These are phyloP conservation scores for Apophysomyces elegans DNA, from an alignment of 371 early-diverging fungal species.

Conservation along the genomic window DNA sequence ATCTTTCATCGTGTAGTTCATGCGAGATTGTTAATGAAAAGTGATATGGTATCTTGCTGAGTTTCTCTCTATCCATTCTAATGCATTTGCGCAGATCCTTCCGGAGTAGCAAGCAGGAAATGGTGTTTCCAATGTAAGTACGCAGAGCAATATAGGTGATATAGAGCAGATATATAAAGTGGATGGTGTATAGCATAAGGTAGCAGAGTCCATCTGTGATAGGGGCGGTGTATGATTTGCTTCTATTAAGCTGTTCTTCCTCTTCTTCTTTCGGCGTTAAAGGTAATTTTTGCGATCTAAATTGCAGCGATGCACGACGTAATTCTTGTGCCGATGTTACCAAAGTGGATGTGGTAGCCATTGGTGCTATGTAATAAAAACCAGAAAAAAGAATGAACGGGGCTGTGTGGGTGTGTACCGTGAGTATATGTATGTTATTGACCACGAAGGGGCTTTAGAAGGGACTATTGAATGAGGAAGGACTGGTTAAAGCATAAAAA, in stretches of 20 bases:
- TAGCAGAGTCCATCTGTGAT: conserved; percentile 18
- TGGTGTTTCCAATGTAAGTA: conserved; percentile 5
- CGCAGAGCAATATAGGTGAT: conserved; percentile 20
- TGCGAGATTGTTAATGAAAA: conserved; percentile 39
- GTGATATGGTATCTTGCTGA: conserved; percentile 52
- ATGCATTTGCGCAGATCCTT: conserved; percentile 21
- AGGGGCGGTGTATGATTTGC: conserved; percentile 1
- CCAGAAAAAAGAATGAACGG: background rate
- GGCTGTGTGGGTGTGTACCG: background rate
- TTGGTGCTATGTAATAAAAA: background rate
- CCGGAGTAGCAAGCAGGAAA: background rate
- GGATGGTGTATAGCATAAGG: conserved; percentile 25
- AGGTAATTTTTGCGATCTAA: background rate
- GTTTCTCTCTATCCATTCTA: conserved; percentile 30
- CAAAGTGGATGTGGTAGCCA: conserved; percentile 6
- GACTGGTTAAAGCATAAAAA: conserved; percentile 3
- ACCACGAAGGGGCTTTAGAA: background rate
- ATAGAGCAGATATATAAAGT: conserved; percentile 31
- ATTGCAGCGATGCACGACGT: conserved; percentile 4
- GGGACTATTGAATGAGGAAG: background rate
- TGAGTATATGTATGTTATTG: too few relatives aligned
- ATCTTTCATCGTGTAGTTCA: conserved; percentile 36
- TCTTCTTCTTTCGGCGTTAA: conserved; percentile 7
- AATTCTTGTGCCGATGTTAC: conserved; percentile 5
- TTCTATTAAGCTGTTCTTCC: background rate